phyloP scores from a whole-genome alignment of 2,329 filamentous ascomycete genomes.

The Penicillium sp. region DNA sequence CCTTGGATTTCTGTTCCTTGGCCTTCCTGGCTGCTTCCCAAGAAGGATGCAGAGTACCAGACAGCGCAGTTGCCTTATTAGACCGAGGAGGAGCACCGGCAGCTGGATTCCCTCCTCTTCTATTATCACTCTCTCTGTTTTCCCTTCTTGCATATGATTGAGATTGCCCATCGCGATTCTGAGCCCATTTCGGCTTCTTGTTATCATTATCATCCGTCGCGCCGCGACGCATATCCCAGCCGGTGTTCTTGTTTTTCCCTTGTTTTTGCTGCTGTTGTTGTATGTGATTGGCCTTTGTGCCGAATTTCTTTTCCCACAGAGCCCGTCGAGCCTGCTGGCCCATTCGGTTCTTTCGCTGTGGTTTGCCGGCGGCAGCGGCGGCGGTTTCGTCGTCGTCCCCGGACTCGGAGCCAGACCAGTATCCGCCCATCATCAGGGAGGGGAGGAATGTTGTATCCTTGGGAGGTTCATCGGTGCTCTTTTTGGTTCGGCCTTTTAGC shows the following conservation, averaged over 20 bases:
- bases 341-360: slow-evolving; percentile 56
- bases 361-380: slow-evolving; percentile 36
- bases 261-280: slow-evolving; percentile 28
- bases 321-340: slow-evolving; percentile 60
- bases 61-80: slow-evolving; percentile 18
- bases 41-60: slow-evolving; percentile 57
- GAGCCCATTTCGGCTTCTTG: slow-evolving; percentile 19
- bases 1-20: slow-evolving; percentile 52
- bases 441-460: slow-evolving; percentile 56
- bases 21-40: slow-evolving; percentile 61
- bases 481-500: slow-evolving; percentile 19
- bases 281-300: slow-evolving; percentile 56
- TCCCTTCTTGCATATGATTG: slow-evolving; percentile 10
- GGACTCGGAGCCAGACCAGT: slow-evolving; percentile 60
- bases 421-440: slow-evolving; percentile 58
- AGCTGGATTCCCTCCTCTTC: slow-evolving; percentile 16
- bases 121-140: slow-evolving; percentile 18
- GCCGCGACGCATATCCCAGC: slow-evolving; percentile 58
- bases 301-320: slow-evolving; percentile 61
- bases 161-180: slow-evolving; percentile 16
- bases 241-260: slow-evolving; percentile 42
- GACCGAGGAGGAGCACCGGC: not conserved
- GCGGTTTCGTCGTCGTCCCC: slow-evolving; percentile 40
- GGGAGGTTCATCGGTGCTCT: slow-evolving; percentile 12
- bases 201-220: slow-evolving; percentile 38